Conservation (phyloP, 306 rosid genomes). For the Hippophae gyantsensis region DNA sequence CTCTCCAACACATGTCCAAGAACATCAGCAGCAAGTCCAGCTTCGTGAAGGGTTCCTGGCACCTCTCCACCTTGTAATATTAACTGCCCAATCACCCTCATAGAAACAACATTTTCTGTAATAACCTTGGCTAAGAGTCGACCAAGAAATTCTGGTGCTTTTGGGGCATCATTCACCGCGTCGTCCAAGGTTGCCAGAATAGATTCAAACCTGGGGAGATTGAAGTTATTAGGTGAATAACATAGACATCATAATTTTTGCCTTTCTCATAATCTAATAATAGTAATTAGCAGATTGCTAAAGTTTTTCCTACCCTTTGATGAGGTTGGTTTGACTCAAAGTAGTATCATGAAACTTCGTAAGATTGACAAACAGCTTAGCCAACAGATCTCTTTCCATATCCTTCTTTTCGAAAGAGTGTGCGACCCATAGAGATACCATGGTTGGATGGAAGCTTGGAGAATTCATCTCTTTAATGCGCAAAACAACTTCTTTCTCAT, state of each 20-base stretch:
- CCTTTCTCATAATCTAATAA: not conserved
- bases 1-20: slow-evolving; percentile 58
- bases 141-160: slow-evolving; percentile 75
- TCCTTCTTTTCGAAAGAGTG: slow-evolving; percentile 88
- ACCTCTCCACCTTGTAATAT: slow-evolving; percentile 65
- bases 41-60: slow-evolving; percentile 48
- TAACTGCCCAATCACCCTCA: slow-evolving; percentile 51
- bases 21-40: slow-evolving; percentile 75
- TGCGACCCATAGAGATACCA: slow-evolving; percentile 71
- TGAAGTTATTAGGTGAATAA: not conserved
- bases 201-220: slow-evolving; percentile 47
- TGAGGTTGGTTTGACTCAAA: slow-evolving; percentile 51
- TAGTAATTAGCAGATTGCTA: not conserved
- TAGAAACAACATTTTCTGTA: slow-evolving; percentile 39
- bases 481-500: slow-evolving; percentile 54
- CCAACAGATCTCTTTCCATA: slow-evolving; percentile 59
- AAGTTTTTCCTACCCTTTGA: slow-evolving; percentile 51
- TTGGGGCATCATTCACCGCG: slow-evolving; percentile 78
- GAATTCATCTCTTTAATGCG: slow-evolving; percentile 69
- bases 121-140: slow-evolving; percentile 43
- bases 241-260: not conserved
- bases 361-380: slow-evolving; percentile 54
- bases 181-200: slow-evolving; percentile 67
- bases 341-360: slow-evolving; percentile 39
- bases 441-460: slow-evolving; percentile 73